Percentiles rank a stretch among this genome's conserved stretches.
phyloP scores from a whole-genome alignment of 768 basidiomycete genomes.

The Astraeus odoratus region DNA sequence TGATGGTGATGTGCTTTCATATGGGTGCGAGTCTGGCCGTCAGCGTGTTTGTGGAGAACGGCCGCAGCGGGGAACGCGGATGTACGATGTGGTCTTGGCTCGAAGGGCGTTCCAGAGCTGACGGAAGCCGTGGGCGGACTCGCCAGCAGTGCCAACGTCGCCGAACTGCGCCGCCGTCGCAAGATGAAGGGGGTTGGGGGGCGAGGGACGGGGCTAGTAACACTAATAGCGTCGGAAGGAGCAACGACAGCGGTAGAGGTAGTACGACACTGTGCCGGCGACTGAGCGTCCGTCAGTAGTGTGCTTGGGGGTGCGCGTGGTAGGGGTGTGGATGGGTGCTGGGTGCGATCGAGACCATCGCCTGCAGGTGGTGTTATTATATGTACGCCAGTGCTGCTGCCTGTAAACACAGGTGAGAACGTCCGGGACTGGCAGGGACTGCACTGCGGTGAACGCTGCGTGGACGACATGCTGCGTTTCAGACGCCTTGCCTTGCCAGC shows the following conservation, averaged over 20 bases:
- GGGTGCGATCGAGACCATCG: slow-evolving; percentile 2
- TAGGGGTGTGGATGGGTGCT: slow-evolving; percentile 15
- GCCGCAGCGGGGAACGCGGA: not conserved
- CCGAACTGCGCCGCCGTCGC: slow-evolving; percentile 5
- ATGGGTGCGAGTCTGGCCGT: not conserved
- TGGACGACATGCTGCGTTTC: slow-evolving; percentile 25
- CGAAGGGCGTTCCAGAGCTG: slow-evolving; percentile 11
- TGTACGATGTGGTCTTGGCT: slow-evolving; percentile 10
- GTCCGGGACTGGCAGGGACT: not conserved
- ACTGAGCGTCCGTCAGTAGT: too few species aligned
- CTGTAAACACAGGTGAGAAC: too few species aligned
- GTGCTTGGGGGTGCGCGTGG: slow-evolving; percentile 4
- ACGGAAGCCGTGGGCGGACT: slow-evolving; percentile 7
- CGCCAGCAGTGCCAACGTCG: not conserved
- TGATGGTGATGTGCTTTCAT: not conserved
- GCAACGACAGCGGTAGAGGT: not conserved
- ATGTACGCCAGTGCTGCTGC: not conserved
- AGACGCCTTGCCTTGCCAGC: not conserved
- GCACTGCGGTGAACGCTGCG: slow-evolving; percentile 20
- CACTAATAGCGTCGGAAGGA: too few species aligned
- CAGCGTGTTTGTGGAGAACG: not conserved
- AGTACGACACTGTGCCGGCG: not conserved
- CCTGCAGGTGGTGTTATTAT: not conserved
- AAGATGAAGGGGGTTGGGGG: too few species aligned
- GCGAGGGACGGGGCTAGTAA: too few species aligned